Percentiles rank a stretch among this genome's conserved stretches.
phyloP scores from a whole-genome alignment of 768 basidiomycete genomes.

The Royoungia palumana region DNA sequence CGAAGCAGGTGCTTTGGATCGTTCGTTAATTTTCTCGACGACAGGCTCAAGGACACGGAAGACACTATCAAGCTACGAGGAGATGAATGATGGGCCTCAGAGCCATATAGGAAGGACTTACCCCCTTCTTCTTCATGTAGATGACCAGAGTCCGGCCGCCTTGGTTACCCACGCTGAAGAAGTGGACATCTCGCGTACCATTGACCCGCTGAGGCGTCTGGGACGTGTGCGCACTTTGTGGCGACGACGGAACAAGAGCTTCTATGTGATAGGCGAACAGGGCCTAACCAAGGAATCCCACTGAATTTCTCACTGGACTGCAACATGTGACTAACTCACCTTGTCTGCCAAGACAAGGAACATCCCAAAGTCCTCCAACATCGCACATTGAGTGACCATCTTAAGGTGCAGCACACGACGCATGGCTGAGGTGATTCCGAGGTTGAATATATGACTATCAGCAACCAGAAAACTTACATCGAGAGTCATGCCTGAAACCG shows the following conservation, averaged over 20 bases:
- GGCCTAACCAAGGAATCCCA: conserved; percentile 43
- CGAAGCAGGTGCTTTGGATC: conserved; percentile 64
- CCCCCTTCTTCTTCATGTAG: conserved; percentile 94
- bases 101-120: conserved; percentile 28
- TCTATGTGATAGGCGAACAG: conserved; percentile 95
- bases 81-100: not conserved
- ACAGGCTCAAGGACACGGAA: conserved; percentile 98
- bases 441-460: conserved; percentile 3
- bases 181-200: conserved; percentile 88
- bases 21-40: conserved; percentile 81
- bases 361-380: conserved; percentile 94
- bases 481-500: conserved; percentile 83
- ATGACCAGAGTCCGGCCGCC: conserved; percentile 86
- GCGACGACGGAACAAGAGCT: conserved; percentile 87
- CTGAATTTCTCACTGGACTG: not conserved
- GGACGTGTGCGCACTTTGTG: conserved; percentile 59
- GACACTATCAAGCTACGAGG: conserved; percentile 70
- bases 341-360: conserved; percentile 95
- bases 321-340: conserved; percentile 33
- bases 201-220: conserved; percentile 89
- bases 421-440: conserved; percentile 53
- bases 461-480: conserved; percentile 45
- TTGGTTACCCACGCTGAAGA: conserved; percentile 90
- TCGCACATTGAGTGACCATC: conserved; percentile 92
- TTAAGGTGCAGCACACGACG: conserved; percentile 91